Evolutionary conservation across 495 filamentous ascomycete species (phyloP), one percentile per base, ranked within the genome.

Genomic region (Tuber aestivum): DNA sequence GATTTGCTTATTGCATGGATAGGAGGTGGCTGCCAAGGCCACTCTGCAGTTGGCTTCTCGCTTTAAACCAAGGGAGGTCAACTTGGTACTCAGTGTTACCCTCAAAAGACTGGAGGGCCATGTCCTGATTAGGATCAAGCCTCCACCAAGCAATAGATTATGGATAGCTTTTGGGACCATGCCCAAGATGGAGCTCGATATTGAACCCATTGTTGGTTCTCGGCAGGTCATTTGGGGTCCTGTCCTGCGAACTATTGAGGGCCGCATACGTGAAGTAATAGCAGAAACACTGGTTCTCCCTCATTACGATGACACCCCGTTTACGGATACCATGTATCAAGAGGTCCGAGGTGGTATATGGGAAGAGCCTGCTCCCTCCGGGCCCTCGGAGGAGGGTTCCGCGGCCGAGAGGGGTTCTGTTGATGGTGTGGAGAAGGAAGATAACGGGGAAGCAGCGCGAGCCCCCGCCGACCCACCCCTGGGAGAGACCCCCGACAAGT

Each of bases 231-330:
- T 95, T 0, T 98, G 95, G 83, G 91, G 90, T 10, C 89, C 97
- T 69, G 95, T 99, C 70, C 88, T 97, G 20, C 91, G 94, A 70
- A 91, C 94, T 70, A 99, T 99, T 76, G 95, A 98, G 83, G 97
- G 91, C 78, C 87, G 94, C 38, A 97, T 99, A 82, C 90, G 94
- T 74, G 94, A 97, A 83, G 93, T 97, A 56, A 87, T 99, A 72
- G 93, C 90, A 3, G 95, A 99, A 84, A 97, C 94, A 23, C 83
- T 97, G 14, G 95, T 99, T n/a, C 86, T 92, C 70, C 96, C 96
- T 0, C 93, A 96, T 81, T 98, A 94, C 93, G 95, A 99, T 75
- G 95, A 99, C 83, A 88, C 91, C 3, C 93, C 95, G 6, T 98
- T 98, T 84, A 90, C 91, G 80, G 89, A 92, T 77, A 97, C 93